A percentile compares a stretch with the other conserved stretches of the same genome.
Conservation (phyloP, 2,329 filamentous ascomycete genomes). For the Aspergillus neoniger region DNA sequence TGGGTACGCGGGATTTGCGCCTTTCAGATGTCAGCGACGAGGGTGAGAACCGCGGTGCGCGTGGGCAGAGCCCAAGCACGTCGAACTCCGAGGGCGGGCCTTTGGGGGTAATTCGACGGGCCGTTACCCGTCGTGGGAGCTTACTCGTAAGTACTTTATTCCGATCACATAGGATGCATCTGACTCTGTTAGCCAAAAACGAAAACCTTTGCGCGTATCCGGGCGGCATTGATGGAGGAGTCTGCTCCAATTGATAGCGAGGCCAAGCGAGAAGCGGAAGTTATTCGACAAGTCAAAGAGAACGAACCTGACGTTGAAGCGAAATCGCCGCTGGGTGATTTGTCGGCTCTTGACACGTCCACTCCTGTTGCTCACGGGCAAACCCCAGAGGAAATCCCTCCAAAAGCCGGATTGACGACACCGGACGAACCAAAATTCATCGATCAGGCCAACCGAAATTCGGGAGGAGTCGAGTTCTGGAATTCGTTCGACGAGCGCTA, state of each 20-base stretch:
- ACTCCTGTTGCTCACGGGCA: slow-evolving; percentile 18
- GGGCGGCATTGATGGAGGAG: slow-evolving; percentile 86
- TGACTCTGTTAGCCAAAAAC: slow-evolving; percentile 73
- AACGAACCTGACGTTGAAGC: slow-evolving; percentile 68
- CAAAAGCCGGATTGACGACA: slow-evolving; percentile 39
- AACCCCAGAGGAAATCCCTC: slow-evolving; percentile 19
- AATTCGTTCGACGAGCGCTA: slow-evolving; percentile 71
- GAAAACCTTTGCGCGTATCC: slow-evolving; percentile 90
- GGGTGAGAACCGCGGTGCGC: slow-evolving; percentile 57
- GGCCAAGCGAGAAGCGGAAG: slow-evolving; percentile 86
- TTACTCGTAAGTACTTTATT: slow-evolving; percentile 65
- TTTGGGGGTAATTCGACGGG: slow-evolving; percentile 75
- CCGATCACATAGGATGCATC: slow-evolving; percentile 1
- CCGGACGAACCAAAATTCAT: slow-evolving; percentile 71
- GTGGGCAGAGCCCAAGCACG: slow-evolving; percentile 38
- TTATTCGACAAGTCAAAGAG: slow-evolving; percentile 91
- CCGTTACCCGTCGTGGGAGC: slow-evolving; percentile 85
- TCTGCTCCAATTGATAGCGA: slow-evolving; percentile 84
- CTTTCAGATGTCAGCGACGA: slow-evolving; percentile 78
- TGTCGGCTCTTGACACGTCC: slow-evolving; percentile 55
- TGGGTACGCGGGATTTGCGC: slow-evolving; percentile 85
- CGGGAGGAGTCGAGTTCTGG: slow-evolving; percentile 75
- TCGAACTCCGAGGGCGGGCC: slow-evolving; percentile 56
- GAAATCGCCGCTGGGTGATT: slow-evolving; percentile 43
- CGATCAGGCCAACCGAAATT: slow-evolving; percentile 70